phyloP scores from a whole-genome alignment of 352 stramenopile genomes.

The Albugo candida region DNA sequence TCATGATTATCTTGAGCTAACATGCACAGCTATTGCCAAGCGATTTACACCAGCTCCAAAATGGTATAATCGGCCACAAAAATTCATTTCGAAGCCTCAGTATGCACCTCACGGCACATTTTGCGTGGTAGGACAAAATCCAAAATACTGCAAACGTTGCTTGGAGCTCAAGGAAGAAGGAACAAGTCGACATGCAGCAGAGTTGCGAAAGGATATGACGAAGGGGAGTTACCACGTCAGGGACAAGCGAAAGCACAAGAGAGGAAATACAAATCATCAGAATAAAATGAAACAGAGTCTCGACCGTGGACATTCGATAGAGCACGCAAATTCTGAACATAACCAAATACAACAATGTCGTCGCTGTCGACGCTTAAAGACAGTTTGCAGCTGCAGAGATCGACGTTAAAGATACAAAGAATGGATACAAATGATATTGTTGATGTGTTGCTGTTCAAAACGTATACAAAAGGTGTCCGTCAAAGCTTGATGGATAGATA shows the following conservation, averaged over 20 bases:
- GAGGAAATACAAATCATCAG: background rate
- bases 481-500: no score
- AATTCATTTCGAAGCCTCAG: conserved; percentile 27
- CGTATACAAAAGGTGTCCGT: no score
- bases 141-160: conserved; percentile 45
- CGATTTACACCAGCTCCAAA: conserved; percentile 36
- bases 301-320: conserved; percentile 1
- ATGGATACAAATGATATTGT: no score
- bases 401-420: conserved; percentile 3
- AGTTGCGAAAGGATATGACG: conserved; percentile 7
- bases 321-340: conserved; percentile 13
- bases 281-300: background rate
- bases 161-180: conserved; percentile 44
- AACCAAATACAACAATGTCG: conserved; percentile 13
- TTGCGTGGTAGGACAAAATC: conserved; percentile 32
- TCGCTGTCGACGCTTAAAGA: conserved; percentile 14
- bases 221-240: conserved; percentile 11
- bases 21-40: conserved; percentile 83
- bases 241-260: background rate
- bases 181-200: conserved; percentile 13
- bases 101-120: conserved; percentile 28
- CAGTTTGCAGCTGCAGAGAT: conserved; percentile 16
- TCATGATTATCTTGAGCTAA: conserved; percentile 95
- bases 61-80: conserved; percentile 8
- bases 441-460: no score